Conservation (phyloP, 2,329 filamentous ascomycete genomes). For the Penicillium sp. region DNA sequence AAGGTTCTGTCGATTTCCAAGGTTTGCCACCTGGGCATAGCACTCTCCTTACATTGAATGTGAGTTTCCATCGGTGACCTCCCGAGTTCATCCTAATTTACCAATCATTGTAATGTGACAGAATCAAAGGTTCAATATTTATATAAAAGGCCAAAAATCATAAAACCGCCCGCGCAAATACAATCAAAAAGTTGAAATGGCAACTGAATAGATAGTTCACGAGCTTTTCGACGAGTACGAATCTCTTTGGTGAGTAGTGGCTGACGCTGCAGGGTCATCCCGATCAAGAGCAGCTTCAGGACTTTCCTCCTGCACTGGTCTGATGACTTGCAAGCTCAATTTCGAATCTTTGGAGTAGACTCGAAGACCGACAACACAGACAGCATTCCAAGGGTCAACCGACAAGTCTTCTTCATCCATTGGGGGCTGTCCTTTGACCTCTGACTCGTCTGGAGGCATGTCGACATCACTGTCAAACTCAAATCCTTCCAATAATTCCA, state of each 20-base stretch:
- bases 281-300: constrained; percentile 45
- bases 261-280: constrained; percentile 43
- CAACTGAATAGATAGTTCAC: constrained; percentile 9
- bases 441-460: constrained; percentile 36
- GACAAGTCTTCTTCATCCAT: constrained; percentile 7
- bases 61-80: no score
- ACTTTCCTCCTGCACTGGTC: constrained; percentile 42
- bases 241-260: constrained; percentile 18
- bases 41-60: no score
- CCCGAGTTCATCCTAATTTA: no score
- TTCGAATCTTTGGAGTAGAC: constrained; percentile 57
- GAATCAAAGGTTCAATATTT: no score
- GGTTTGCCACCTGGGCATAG: no score
- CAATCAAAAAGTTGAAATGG: background rate
- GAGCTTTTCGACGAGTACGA: constrained; percentile 21
- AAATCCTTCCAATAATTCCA: constrained; percentile 41
- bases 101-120: no score
- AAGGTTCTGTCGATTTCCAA: no score
- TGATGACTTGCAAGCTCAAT: constrained; percentile 57
- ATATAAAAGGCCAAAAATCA: no score
- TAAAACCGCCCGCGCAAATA: background rate
- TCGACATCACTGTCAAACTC: constrained; percentile 48
- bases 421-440: constrained; percentile 8
- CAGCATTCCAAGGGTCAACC: constrained; percentile 59
- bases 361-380: constrained; percentile 61